Conservation (phyloP, 768 basidiomycete species). For the Pisolithus tinctorius region DNA sequence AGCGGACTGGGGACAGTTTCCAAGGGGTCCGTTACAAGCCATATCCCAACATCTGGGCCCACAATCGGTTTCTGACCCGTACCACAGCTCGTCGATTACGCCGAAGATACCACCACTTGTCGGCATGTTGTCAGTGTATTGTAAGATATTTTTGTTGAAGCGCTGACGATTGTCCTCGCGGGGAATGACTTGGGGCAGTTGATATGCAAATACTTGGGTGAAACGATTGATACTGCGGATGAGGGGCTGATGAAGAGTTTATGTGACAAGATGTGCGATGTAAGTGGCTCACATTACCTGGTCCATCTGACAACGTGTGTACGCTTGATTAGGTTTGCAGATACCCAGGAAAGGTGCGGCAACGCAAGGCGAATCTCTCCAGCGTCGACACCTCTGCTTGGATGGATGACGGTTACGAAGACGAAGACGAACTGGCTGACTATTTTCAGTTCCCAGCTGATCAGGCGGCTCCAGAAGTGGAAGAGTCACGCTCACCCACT, state of each 20-base stretch:
- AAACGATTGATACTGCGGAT: conserved; percentile 48
- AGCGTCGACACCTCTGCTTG: conserved; percentile 22
- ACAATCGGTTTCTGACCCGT: conserved; percentile 20
- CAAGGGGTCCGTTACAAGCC: conserved; percentile 39
- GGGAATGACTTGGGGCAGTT: conserved; percentile 31
- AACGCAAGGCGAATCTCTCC: conserved; percentile 45
- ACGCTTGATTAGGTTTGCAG: conserved; percentile 59
- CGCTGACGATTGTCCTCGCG: not conserved
- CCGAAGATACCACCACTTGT: conserved; percentile 54
- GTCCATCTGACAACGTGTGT: not conserved
- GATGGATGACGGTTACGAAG: conserved; percentile 21
- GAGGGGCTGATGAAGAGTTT: conserved; percentile 38
- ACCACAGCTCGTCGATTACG: conserved; percentile 41
- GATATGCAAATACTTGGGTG: conserved; percentile 80
- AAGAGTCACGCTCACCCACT: not conserved
- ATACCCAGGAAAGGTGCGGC: conserved; percentile 59
- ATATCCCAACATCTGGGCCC: not conserved
- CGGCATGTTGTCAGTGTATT: conserved; percentile 57
- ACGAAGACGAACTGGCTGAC: conserved; percentile 13
- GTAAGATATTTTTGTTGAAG: not conserved
- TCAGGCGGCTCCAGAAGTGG: not conserved
- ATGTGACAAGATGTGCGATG: conserved; percentile 80
- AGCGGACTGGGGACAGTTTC: conserved; percentile 60
- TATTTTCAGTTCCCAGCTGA: not conserved
- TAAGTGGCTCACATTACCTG: conserved; percentile 28